Percentiles rank a stretch among this genome's conserved stretches.
Evolutionary conservation across 2,329 filamentous ascomycete genomes (phyloP).

Genomic region (Dendrostoma leiphaemia): DNA sequence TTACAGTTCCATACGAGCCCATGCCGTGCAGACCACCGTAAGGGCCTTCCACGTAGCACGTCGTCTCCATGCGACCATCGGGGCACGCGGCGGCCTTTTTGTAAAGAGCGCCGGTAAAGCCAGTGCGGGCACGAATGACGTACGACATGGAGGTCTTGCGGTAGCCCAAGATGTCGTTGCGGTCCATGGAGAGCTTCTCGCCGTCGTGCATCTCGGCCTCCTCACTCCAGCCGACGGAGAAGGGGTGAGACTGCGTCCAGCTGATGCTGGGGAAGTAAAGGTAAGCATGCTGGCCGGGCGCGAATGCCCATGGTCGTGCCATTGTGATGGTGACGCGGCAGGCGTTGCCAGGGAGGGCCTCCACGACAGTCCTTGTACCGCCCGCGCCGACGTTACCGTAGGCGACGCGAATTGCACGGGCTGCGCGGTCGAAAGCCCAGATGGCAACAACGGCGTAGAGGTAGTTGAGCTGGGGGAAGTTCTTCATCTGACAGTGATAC

Average conservation of each 20-base stretch:
- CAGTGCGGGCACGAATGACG: constrained; percentile 70
- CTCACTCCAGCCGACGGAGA: constrained; percentile 76
- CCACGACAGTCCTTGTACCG: constrained; percentile 67
- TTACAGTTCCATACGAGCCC: constrained; percentile 73
- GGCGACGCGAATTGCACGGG: constrained; percentile 58
- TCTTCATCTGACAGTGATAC: constrained; percentile 60
- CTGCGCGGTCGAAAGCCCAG: constrained; percentile 64
- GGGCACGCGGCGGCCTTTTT: constrained; percentile 62
- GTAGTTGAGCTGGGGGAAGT: constrained; percentile 55
- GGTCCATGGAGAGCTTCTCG: constrained; percentile 58
- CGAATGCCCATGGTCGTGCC: constrained; percentile 74
- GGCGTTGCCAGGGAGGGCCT: constrained; percentile 74
- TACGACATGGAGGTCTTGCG: constrained; percentile 68
- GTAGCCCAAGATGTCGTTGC: constrained; percentile 57
- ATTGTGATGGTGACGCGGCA: constrained; percentile 71
- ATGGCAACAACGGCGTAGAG: constrained; percentile 61
- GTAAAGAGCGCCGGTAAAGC: constrained; percentile 70
- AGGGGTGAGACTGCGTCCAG: constrained; percentile 74
- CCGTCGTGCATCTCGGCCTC: constrained; percentile 51
- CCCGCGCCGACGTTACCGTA: constrained; percentile 67
- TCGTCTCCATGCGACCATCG: constrained; percentile 60
- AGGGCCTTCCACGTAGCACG: constrained; percentile 71
- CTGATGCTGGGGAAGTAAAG: constrained; percentile 73
- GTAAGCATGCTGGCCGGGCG: constrained; percentile 75
- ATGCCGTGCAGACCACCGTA: constrained; percentile 72